These are phyloP conservation scores for Catunica adiposa DNA, from an alignment of 2,329 filamentous ascomycete genomes.

Conservation along the genomic window DNA sequence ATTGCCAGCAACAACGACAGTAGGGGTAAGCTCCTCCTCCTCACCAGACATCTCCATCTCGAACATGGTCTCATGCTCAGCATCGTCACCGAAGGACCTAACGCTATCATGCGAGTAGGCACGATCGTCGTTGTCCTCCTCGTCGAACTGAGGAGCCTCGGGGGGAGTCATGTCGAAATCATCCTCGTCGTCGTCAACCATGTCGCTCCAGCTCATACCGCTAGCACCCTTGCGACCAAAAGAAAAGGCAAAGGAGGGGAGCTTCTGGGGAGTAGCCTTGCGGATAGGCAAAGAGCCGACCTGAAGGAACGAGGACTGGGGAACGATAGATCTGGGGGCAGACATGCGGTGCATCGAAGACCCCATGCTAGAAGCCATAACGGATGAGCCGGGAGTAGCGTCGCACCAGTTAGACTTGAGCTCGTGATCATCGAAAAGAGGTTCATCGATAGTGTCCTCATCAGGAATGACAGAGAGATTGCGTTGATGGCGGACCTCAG, in stretches of 20 bases:
- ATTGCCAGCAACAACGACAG: conserved; percentile 23
- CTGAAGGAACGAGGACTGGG: neutral
- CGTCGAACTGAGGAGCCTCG: conserved; percentile 8
- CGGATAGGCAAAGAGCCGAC: conserved; percentile 62
- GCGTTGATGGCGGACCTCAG: conserved; percentile 8
- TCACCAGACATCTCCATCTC: conserved; percentile 19
- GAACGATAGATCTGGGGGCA: conserved; percentile 34
- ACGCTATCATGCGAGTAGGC: conserved; percentile 67
- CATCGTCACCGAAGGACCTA: conserved; percentile 16
- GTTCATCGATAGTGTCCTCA: conserved; percentile 32
- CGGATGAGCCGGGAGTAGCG: conserved; percentile 28
- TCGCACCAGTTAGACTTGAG: conserved; percentile 40
- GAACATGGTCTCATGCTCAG: conserved; percentile 14
- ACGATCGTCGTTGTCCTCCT: conserved; percentile 49
- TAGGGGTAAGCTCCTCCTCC: conserved; percentile 14
- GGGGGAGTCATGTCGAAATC: conserved; percentile 36
- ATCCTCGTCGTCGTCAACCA: conserved; percentile 80
- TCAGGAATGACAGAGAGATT: conserved; percentile 65
- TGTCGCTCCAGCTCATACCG: conserved; percentile 98
- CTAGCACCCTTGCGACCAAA: conserved; percentile 66
- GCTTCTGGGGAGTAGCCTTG: conserved; percentile 56
- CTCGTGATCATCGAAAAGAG: conserved; percentile 2
- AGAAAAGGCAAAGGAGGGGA: conserved; percentile 58
- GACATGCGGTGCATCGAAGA: conserved; percentile 74
- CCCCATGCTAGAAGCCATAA: neutral